These are phyloP conservation scores for Neurospora sublineolata DNA, from an alignment of 495 filamentous ascomycete species.

Conservation along the genomic window DNA sequence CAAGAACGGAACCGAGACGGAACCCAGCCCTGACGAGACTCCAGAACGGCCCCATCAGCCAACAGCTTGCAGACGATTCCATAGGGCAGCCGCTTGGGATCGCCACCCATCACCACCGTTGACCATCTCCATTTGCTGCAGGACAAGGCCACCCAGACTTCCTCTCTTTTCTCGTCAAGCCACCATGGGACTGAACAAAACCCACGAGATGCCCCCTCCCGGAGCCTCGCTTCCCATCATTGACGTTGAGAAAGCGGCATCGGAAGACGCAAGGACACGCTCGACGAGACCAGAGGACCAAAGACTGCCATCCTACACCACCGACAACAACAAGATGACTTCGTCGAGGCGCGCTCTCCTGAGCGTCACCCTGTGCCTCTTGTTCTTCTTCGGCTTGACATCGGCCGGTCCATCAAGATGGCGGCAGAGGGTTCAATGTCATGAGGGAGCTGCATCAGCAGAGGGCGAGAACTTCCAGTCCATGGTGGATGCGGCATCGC, in stretches of 20 bases:
- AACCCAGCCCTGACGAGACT: constrained; percentile 1
- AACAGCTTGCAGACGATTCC: not conserved
- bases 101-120: not conserved
- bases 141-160: not conserved
- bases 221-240: constrained; percentile 3
- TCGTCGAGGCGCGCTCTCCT: constrained; percentile 16
- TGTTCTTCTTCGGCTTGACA: constrained; percentile 20
- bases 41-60: constrained; percentile 3
- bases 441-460: not conserved
- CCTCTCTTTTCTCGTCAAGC: not conserved
- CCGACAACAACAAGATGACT: constrained; percentile 16
- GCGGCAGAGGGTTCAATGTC: constrained; percentile 6
- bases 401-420: constrained; percentile 9
- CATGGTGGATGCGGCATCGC: constrained; percentile 24
- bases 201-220: constrained; percentile 1
- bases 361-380: constrained; percentile 18
- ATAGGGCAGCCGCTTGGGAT: not conserved
- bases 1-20: not conserved
- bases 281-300: not conserved
- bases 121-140: not conserved
- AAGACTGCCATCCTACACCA: not conserved
- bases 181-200: constrained; percentile 10
- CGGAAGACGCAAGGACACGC: constrained; percentile 1
- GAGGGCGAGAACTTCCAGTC: constrained; percentile 13
- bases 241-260: constrained; percentile 4